These are phyloP conservation scores for Exutisphaerella laricina DNA, from an alignment of 2,329 filamentous ascomycete genomes.

Conservation along the genomic window DNA sequence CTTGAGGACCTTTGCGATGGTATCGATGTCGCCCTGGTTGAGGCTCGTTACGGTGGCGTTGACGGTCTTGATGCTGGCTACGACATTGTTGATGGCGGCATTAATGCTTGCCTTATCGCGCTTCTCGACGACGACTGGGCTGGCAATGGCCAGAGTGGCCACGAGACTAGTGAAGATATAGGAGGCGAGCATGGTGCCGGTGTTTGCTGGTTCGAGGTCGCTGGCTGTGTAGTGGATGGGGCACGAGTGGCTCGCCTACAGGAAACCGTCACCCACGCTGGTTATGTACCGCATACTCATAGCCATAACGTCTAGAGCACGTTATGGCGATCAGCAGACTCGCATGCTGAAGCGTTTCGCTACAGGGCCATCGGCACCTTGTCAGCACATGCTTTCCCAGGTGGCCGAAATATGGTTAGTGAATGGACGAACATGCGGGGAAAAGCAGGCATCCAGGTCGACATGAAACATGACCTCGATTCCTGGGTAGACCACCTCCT, in stretches of 20 bases:
- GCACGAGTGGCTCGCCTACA: not conserved
- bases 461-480: not conserved
- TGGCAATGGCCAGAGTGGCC: constrained; percentile 4
- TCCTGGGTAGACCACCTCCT: not conserved
- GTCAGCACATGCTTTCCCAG: not conserved
- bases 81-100: constrained; percentile 12
- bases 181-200: constrained; percentile 3
- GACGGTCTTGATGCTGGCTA: constrained; percentile 13
- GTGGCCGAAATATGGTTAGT: not conserved
- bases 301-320: not conserved
- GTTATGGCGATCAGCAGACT: not conserved
- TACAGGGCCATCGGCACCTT: not conserved
- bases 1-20: constrained; percentile 13
- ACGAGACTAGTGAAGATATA: constrained; percentile 3
- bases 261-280: not conserved
- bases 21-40: constrained; percentile 14
- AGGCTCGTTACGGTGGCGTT: constrained; percentile 10
- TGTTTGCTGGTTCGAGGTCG: not conserved
- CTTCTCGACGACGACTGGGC: constrained; percentile 7
- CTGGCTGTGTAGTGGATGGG: not conserved
- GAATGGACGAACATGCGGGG: not conserved
- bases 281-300: not conserved
- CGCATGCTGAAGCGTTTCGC: too few species aligned
- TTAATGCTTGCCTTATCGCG: constrained; percentile 14
- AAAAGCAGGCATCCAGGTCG: not conserved